Percentiles rank a stretch among this genome's conserved stretches.
These are phyloP conservation scores for Prunus mume DNA, from an alignment of 306 rosid genomes.

Conservation along the genomic window DNA sequence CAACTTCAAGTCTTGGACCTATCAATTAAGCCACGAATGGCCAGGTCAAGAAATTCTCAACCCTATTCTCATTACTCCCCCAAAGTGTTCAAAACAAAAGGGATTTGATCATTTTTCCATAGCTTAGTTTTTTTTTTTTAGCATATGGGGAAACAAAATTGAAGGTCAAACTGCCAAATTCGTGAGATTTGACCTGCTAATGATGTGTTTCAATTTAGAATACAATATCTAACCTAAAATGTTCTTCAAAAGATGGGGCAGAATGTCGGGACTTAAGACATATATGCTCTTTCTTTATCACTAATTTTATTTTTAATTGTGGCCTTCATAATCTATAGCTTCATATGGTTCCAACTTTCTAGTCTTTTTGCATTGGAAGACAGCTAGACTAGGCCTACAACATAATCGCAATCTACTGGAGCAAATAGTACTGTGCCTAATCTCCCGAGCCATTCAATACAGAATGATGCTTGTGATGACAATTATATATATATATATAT, in stretches of 20 bases:
- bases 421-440: neutral
- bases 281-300: neutral
- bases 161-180: slow-evolving; percentile 8
- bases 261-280: neutral
- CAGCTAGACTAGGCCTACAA: slow-evolving; percentile 35
- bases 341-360: slow-evolving; percentile 19
- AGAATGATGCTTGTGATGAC: neutral
- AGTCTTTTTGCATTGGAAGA: slow-evolving; percentile 4
- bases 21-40: neutral
- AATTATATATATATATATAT: neutral
- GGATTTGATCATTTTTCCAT: neutral
- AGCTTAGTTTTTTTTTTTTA: neutral
- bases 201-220: slow-evolving; percentile 16
- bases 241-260: neutral
- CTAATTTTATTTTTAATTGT: slow-evolving; percentile 6
- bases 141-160: neutral
- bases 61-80: neutral
- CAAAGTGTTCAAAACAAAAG: neutral
- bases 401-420: slow-evolving; percentile 1
- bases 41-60: neutral
- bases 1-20: neutral
- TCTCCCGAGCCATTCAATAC: slow-evolving; percentile 10
- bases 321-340: neutral
- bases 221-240: slow-evolving; percentile 1
- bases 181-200: slow-evolving; percentile 10